phyloP scores from a whole-genome alignment of 2,329 filamentous ascomycete genomes.

The Ploettnerulaceae sp. region DNA sequence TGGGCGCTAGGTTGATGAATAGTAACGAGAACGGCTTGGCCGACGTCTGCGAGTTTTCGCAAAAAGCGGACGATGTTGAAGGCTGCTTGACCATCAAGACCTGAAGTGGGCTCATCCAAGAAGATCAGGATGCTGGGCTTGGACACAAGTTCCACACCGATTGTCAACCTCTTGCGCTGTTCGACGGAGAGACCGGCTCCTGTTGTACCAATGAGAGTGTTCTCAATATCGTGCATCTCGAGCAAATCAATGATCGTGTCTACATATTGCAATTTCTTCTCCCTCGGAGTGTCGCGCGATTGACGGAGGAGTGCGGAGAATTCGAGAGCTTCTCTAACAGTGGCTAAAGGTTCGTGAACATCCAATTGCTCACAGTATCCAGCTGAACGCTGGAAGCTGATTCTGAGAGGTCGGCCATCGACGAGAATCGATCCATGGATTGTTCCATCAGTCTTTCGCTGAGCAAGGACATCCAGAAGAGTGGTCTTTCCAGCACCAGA shows the following conservation, averaged over 20 bases:
- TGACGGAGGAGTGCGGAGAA: slow-evolving; percentile 89
- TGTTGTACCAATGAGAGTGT: slow-evolving; percentile 59
- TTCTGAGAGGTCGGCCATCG: slow-evolving; percentile 62
- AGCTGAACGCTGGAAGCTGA: slow-evolving; percentile 68
- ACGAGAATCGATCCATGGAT: slow-evolving; percentile 77
- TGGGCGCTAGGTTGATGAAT: slow-evolving; percentile 52
- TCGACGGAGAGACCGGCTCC: slow-evolving; percentile 58
- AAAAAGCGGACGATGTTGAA: slow-evolving; percentile 61
- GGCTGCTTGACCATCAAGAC: slow-evolving; percentile 58
- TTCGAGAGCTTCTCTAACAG: slow-evolving; percentile 80
- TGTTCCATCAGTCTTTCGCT: slow-evolving; percentile 75
- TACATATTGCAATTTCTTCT: slow-evolving; percentile 82
- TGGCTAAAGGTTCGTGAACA: slow-evolving; percentile 72
- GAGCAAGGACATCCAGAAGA: slow-evolving; percentile 51
- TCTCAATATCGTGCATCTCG: slow-evolving; percentile 61
- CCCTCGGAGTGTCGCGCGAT: slow-evolving; percentile 61
- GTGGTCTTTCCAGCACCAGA: slow-evolving; percentile 59
- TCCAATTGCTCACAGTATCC: slow-evolving; percentile 93
- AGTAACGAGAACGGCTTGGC: slow-evolving; percentile 50
- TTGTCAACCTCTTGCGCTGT: slow-evolving; percentile 57
- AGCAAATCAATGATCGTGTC: slow-evolving; percentile 66
- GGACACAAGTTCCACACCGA: slow-evolving; percentile 54
- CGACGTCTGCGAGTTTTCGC: slow-evolving; percentile 52
- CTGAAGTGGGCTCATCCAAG: slow-evolving; percentile 56
- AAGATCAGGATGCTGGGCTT: slow-evolving; percentile 56